Conservation (phyloP, 2,329 filamentous ascomycete genomes). For the Ophiostoma ulmi region DNA sequence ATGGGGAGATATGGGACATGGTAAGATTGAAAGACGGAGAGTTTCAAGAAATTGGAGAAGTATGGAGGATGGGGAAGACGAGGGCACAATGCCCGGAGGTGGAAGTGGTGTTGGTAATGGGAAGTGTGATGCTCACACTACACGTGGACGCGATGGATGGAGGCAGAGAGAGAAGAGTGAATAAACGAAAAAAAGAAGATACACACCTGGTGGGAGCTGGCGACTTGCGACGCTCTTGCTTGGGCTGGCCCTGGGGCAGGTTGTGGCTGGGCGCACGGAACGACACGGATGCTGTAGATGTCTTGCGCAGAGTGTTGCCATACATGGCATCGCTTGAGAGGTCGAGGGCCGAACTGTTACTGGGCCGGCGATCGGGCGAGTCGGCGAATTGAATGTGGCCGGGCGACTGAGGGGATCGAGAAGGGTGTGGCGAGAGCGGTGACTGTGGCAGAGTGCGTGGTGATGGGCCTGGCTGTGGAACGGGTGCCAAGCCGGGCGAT, state of each 20-base stretch:
- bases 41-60: background rate
- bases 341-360: conserved; percentile 31
- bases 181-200: background rate
- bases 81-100: too few relatives aligned
- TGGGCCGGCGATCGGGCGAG: background rate
- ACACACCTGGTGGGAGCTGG: conserved; percentile 46
- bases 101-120: background rate
- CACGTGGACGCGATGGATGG: background rate
- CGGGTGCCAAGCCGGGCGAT: background rate
- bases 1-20: too few relatives aligned
- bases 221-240: conserved; percentile 42
- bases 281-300: conserved; percentile 45
- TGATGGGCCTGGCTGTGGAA: background rate
- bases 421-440: too few relatives aligned
- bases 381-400: background rate
- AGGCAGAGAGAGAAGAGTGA: background rate
- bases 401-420: background rate
- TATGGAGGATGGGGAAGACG: background rate
- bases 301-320: conserved; percentile 39
- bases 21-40: too few relatives aligned
- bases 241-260: conserved; percentile 46
- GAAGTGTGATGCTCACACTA: background rate
- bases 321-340: conserved; percentile 34
- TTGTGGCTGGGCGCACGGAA: conserved; percentile 44
- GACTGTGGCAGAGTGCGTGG: background rate